phyloP scores from a whole-genome alignment of 2,329 filamentous ascomycete species.

The Aspergillus alliaceus region DNA sequence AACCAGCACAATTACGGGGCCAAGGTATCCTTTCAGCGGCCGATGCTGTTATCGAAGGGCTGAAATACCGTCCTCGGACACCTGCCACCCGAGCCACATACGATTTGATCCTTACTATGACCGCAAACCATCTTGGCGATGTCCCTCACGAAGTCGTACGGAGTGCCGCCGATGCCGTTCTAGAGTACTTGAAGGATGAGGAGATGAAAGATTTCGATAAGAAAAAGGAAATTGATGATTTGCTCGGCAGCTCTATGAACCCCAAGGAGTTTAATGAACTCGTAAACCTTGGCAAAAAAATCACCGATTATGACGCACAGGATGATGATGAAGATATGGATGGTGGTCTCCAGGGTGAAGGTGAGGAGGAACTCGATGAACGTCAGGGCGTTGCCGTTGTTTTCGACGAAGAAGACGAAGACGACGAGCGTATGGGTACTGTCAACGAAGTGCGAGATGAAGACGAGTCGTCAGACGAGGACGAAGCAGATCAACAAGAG shows the following conservation, averaged over 20 bases:
- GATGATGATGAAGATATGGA: slow-evolving; percentile 90
- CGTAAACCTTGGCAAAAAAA: slow-evolving; percentile 95
- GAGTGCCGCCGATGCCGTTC: slow-evolving; percentile 86
- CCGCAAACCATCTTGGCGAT: slow-evolving; percentile 84
- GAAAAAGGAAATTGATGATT: slow-evolving; percentile 95
- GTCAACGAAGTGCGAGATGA: slow-evolving; percentile 83
- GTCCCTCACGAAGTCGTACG: slow-evolving; percentile 88
- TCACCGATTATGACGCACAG: slow-evolving; percentile 95
- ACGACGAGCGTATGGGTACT: slow-evolving; percentile 74
- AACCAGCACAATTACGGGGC: slow-evolving; percentile 67
- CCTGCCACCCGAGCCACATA: slow-evolving; percentile 89
- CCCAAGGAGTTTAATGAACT: slow-evolving; percentile 96
- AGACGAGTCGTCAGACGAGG: slow-evolving; percentile 75
- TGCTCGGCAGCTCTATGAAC: slow-evolving; percentile 77
- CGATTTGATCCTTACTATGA: slow-evolving; percentile 88
- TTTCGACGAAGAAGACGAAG: slow-evolving; percentile 88
- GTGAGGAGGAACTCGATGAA: slow-evolving; percentile 79
- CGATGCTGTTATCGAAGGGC: slow-evolving; percentile 84
- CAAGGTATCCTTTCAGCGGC: slow-evolving; percentile 79
- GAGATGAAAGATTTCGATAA: slow-evolving; percentile 96
- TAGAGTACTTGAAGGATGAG: slow-evolving; percentile 93
- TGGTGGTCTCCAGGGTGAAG: slow-evolving; percentile 64
- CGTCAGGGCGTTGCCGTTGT: slow-evolving; percentile 96
- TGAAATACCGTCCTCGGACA: slow-evolving; percentile 88
- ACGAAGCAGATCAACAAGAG: slow-evolving; percentile 68